Conservation (phyloP, 116 monocot genomes). For the Posidonia oceanica region DNA sequence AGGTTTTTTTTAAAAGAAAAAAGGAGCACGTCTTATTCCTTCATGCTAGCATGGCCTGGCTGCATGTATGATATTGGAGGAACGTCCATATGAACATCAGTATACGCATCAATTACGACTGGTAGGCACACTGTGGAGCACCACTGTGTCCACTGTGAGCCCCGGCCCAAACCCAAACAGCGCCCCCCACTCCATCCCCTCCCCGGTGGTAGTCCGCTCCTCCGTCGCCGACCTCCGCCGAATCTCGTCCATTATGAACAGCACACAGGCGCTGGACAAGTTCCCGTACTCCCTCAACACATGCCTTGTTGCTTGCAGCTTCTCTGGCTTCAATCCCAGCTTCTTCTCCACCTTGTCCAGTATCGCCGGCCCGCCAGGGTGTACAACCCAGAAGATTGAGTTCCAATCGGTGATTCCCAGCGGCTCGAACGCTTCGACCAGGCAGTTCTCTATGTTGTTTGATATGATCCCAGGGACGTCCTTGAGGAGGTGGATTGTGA, state of each 20-base stretch:
- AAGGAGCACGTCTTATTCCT: no score
- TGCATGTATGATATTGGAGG: no score
- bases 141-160: no score
- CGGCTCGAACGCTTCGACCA: constrained; percentile 12
- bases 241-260: constrained; percentile 27
- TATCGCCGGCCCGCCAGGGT: constrained; percentile 19
- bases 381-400: constrained; percentile 18
- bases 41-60: no score
- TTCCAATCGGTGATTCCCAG: constrained; percentile 16
- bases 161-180: no score
- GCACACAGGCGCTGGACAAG: constrained; percentile 18
- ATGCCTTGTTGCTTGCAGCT: constrained; percentile 10
- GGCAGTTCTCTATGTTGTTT: constrained; percentile 16
- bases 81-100: no score
- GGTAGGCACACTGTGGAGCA: no score
- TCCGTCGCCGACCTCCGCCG: constrained; percentile 2
- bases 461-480: constrained; percentile 6
- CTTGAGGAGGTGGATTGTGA: no score
- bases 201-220: no score
- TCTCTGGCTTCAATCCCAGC: constrained; percentile 12
- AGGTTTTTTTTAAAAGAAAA: no score
- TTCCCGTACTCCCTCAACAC: constrained; percentile 23
- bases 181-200: no score
- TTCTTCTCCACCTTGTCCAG: constrained; percentile 17
- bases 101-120: no score